Percentiles rank a stretch among this genome's conserved stretches.
Conservation (phyloP, 495 filamentous ascomycete genomes). For the Recurvomyces mirabilis region DNA sequence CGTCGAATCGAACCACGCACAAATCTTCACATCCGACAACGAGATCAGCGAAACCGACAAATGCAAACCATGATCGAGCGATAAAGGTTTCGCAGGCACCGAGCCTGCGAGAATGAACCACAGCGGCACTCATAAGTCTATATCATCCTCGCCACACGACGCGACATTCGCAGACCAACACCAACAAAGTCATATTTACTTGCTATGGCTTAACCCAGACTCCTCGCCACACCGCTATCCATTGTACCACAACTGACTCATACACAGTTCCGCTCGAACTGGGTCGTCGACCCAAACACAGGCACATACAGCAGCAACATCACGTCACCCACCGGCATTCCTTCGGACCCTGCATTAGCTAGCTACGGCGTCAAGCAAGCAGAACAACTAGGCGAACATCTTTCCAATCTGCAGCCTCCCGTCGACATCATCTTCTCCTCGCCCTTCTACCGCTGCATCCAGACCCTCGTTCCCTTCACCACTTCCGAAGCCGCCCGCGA, state of each 20-base stretch:
- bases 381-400: constrained; percentile 58
- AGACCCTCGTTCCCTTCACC: constrained; percentile 67
- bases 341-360: constrained; percentile 77
- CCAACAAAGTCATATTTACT: neutral
- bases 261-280: constrained; percentile 77
- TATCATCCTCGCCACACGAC: neutral
- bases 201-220: neutral
- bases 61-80: too few species aligned
- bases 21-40: neutral
- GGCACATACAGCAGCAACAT: constrained; percentile 61
- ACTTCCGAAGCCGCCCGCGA: constrained; percentile 32
- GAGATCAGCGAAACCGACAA: too few species aligned
- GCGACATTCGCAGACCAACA: neutral
- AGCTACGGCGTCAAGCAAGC: constrained; percentile 76
- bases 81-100: neutral
- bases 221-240: neutral
- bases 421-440: constrained; percentile 70
- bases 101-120: too few species aligned
- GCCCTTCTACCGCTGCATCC: constrained; percentile 85
- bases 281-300: constrained; percentile 66
- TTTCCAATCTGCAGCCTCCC: constrained; percentile 50
- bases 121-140: neutral
- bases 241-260: constrained; percentile 15
- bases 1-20: neutral
- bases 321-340: constrained; percentile 69